Percentiles rank a stretch among this genome's conserved stretches.
Evolutionary conservation across 306 rosid genomes (phyloP).

Genomic region (Styphnolobium japonicum): DNA sequence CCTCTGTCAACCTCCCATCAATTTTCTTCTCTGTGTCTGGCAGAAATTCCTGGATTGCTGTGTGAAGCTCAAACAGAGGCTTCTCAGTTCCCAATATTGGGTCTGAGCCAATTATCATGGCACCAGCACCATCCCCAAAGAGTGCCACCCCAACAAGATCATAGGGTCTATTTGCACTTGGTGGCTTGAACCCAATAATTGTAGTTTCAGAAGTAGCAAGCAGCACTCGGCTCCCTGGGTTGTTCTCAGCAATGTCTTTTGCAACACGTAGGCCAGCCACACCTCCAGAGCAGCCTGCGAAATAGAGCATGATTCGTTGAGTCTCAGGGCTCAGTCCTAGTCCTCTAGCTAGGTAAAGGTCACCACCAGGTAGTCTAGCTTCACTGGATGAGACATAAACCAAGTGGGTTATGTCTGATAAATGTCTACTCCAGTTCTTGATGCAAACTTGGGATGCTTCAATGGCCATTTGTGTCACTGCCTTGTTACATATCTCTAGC

Average conservation of each 20-base stretch:
- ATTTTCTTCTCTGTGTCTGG: constrained; percentile 75
- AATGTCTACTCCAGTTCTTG: constrained; percentile 73
- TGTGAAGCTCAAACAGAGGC: constrained; percentile 87
- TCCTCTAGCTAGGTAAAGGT: constrained; percentile 71
- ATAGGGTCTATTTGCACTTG: constrained; percentile 73
- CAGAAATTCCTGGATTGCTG: constrained; percentile 65
- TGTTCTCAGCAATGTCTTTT: constrained; percentile 89
- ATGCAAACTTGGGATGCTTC: constrained; percentile 83
- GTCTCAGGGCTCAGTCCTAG: constrained; percentile 64
- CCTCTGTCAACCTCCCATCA: constrained; percentile 84
- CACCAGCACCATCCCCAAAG: constrained; percentile 91
- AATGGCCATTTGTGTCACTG: constrained; percentile 88
- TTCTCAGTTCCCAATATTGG: constrained; percentile 46
- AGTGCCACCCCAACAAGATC: constrained; percentile 94
- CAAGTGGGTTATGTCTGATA: constrained; percentile 77
- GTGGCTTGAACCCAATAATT: constrained; percentile 88
- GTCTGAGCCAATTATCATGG: constrained; percentile 75
- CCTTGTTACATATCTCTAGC: constrained; percentile 78
- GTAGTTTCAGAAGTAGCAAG: constrained; percentile 90
- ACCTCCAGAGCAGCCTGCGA: constrained; percentile 88
- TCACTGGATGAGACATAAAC: constrained; percentile 93
- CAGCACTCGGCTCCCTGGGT: constrained; percentile 77
- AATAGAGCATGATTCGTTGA: constrained; percentile 68
- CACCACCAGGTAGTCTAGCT: constrained; percentile 90
- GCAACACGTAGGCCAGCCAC: constrained; percentile 88